These are phyloP conservation scores for Lolium rigidum DNA, from an alignment of 176 grass and related monocot species.

Conservation along the genomic window DNA sequence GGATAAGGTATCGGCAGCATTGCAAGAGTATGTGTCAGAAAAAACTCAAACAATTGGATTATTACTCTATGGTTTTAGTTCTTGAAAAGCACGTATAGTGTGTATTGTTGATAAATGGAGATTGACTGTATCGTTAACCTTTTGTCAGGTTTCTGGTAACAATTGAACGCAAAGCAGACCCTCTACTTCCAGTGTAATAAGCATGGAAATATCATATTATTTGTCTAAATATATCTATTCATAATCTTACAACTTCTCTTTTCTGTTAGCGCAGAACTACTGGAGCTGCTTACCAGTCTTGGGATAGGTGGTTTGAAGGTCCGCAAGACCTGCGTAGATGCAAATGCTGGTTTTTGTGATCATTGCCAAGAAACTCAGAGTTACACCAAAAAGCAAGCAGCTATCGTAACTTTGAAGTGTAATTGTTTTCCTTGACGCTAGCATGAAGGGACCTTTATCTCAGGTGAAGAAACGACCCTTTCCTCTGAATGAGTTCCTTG, in stretches of 20 bases:
- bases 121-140: constrained; percentile 32
- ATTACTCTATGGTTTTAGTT: not conserved
- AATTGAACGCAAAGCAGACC: constrained; percentile 72
- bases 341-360: constrained; percentile 88
- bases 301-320: constrained; percentile 94
- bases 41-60: constrained; percentile 1
- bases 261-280: constrained; percentile 59
- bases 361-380: constrained; percentile 12
- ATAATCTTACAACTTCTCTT: not conserved
- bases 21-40: constrained; percentile 68
- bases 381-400: not conserved
- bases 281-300: constrained; percentile 57
- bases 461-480: not conserved
- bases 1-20: constrained; percentile 63
- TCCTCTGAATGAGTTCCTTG: not conserved
- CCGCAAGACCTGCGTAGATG: constrained; percentile 70
- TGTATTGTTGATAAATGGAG: not conserved
- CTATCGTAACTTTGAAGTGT: constrained; percentile 22
- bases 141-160: constrained; percentile 59
- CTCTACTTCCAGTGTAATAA: constrained; percentile 85
- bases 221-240: not conserved
- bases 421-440: not conserved
- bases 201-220: constrained; percentile 4
- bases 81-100: not conserved
- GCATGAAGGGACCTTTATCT: constrained; percentile 1